Evolutionary conservation across 176 grass and related monocot species (phyloP), one percentile per base, ranked within the genome.

Genomic region (Guadua angustifolia): DNA sequence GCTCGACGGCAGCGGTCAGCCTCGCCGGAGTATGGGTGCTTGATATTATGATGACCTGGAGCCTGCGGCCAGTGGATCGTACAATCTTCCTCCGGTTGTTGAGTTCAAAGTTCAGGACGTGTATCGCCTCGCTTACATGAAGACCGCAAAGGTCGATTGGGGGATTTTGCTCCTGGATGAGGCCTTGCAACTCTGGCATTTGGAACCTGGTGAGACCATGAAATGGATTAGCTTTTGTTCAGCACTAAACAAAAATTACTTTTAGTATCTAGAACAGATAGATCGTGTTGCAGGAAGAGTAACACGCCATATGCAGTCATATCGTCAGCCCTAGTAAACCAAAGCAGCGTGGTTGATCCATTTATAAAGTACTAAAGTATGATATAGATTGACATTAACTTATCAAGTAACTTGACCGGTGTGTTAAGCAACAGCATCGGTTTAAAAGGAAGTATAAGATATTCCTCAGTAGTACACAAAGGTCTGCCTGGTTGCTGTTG

Each of bases 91-190:
- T 91, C 83, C 83, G 69, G 70, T 83, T 92, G 74, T 86, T 92
- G 78, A 97, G 85, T 49, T 94, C 90, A 2, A 91, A 81, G 85
- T 94, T 94, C 39, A 97, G 90, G 66, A 91, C 90, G 13, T 97
- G 90, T 70, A 94, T 88, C 0, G 90, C 95, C 85, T 97, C 90
- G 5, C 40, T 91, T 42, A 82, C 81, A 47, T 91, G 92, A 64
- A 97, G 92, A 50, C 86, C 92, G 0, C 88, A 91, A 17, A 97
- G 90, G 45, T 97, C 92, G 4, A 97, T 94, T 22, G 89, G 86
- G 46, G 76, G 90, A 57, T 94, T 92, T 85, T 89, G 89, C 64
- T 89, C 94, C 86, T 86, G 85, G 89, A 79, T 74, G 57, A 83
- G 88, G 66, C 84, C 85, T 80, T 92, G 90, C 50, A 87, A 71